Evolutionary conservation across 495 filamentous ascomycete species (phyloP), one percentile per base, ranked within the genome.

Genomic region (Glonium stellatum): DNA sequence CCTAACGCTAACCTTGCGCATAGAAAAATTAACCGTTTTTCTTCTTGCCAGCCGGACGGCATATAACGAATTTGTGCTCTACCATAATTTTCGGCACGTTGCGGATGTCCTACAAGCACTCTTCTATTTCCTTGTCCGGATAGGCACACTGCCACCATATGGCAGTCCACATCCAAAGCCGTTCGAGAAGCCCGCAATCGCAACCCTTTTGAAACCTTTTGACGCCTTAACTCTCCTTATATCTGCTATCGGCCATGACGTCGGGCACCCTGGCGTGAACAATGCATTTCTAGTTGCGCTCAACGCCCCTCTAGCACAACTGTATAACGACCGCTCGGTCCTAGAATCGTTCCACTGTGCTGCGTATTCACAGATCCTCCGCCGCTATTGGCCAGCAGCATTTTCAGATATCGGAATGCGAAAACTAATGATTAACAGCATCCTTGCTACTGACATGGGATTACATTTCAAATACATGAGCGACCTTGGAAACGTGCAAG

Each of bases 61-160:
- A 15, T 97, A 98, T 75, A 96, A 97, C 69, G 84, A 81, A 52
- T 95, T 96, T 71, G 90, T 98, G 39, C 88, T 92, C n/a, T 98
- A 97, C 68, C 93, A 98, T 75, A 98, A 98, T 71, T 98, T 97
- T 72, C 89, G 93, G 51, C 93, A 98, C 71, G 93, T 95, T 6
- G 84, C 93, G 54, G 93, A 98, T 76, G 93, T 98, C 41, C 79
- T 97, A 66, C 93, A 98, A 73, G 95, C 93, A 3, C 80, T 88
- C 41, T 98, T 97, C 72, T 85, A 86, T 74, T 95, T 96, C 68
- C 79, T 98, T n/a, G 77, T 97, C 54, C 81, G 82, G 47, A 85
- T 97, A 47, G 87, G 88, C 42, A 82, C 84, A 6, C 74, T 96
- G 49, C 88, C 92, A 15, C 79, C 84, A 3, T 90, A 88, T 11